Conservation (phyloP, 768 basidiomycete genomes). For the Paxillus rubicundulus region DNA sequence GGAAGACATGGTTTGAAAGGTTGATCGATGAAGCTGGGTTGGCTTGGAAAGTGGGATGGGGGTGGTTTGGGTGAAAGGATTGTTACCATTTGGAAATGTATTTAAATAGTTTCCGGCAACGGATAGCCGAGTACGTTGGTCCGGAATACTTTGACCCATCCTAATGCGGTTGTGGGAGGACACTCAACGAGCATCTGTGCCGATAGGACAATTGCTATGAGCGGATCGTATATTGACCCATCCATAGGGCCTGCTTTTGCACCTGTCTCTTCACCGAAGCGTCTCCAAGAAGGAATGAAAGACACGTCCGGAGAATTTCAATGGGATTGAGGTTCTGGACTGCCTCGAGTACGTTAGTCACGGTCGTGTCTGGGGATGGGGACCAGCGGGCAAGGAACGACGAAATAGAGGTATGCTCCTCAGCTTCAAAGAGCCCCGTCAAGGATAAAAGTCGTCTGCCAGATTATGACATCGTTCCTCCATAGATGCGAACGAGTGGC, state of each 20-base stretch:
- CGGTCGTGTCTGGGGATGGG: slow-evolving; percentile 39
- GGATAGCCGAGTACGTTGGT: no score
- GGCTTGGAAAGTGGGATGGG: no score
- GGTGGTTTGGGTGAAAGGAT: no score
- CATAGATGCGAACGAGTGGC: slow-evolving; percentile 71
- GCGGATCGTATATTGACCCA: slow-evolving; percentile 69
- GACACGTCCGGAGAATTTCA: slow-evolving; percentile 66
- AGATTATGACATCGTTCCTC: slow-evolving; percentile 61
- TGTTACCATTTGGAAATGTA: no score
- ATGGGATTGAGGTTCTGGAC: slow-evolving; percentile 68
- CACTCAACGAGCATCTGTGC: slow-evolving; percentile 61
- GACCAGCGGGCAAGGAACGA: slow-evolving; percentile 70
- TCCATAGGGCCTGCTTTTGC: slow-evolving; percentile 29
- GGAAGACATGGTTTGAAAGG: no score
- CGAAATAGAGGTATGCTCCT: slow-evolving; percentile 63
- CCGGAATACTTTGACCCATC: slow-evolving; percentile 84
- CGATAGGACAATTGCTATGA: slow-evolving; percentile 69
- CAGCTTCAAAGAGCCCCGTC: slow-evolving; percentile 73
- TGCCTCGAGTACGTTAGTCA: slow-evolving; percentile 56
- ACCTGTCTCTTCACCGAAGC: slow-evolving; percentile 38
- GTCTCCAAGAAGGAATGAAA: slow-evolving; percentile 64
- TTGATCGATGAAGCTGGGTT: no score
- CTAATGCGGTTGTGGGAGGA: slow-evolving; percentile 53
- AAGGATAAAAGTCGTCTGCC: slow-evolving; percentile 72
- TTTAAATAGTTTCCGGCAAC: no score